Base-by-base conservation (phyloP, 2,329 filamentous ascomycete genomes). In the Cladosporium halotolerans region DNA sequence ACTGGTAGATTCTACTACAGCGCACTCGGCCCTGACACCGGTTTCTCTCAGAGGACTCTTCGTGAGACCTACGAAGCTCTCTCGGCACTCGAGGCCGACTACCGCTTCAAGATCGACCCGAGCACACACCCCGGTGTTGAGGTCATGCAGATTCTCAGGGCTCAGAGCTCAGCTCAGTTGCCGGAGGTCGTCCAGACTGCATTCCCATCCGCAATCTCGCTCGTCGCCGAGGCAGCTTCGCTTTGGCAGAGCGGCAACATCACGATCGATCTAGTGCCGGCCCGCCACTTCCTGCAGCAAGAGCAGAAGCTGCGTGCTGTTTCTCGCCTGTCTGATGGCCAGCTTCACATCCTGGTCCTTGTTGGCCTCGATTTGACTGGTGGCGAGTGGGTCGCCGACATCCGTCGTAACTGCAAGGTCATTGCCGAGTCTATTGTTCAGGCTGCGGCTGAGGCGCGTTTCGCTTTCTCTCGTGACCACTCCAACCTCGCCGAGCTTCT, bases 121-220 rank as follows among this genome's bases (percentile, higher is more conserved):
- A 62, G 62, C 33, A 64, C 59, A 9, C 71, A 74, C 58, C 74
- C 71, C 9, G 76, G 72, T 40, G 63, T 71, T 45, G 75, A 74
- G 58, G 70, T 74, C 45, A 76, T 70, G 53, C 68, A 62, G 16
- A 66, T 70, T 28, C 62, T 76, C 36, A 63, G 45, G 39, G 69
- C 5, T 71, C 69, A 45, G 72, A 69, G 53, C 71, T 66, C 49
- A 65, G 59, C 58, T 64, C 63, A 59, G 68, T 51, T 52, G 62
- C 67, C 67, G 7, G 58, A 61, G 18, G 55, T 68, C 31, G 65
- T 63, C 6, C 52, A 67, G 39, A 70, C 75, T 55, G 77, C 76
- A 1, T 79, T 79, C 52, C 77, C 73, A 2, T 63, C 68, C 18
- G 64, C 66, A 1, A 60, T 64, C 3, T 57, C 66, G 0, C 60